Evolutionary conservation across 306 rosid species (phyloP).

Genomic region (Mucuna pruriens): DNA sequence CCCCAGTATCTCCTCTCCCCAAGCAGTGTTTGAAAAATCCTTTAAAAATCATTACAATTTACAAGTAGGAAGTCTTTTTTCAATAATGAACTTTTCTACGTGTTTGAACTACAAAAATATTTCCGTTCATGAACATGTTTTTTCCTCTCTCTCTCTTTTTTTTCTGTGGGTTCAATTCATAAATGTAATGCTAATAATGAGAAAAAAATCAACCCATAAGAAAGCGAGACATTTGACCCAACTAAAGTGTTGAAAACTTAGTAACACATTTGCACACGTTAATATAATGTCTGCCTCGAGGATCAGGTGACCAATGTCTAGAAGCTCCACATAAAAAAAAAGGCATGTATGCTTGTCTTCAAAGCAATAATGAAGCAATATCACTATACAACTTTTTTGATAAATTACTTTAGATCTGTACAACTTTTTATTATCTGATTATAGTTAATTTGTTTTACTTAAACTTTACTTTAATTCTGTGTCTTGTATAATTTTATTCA

Average conservation of each 20-base stretch:
- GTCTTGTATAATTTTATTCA: background rate
- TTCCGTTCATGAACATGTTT: background rate
- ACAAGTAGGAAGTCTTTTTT: background rate
- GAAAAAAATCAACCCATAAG: background rate
- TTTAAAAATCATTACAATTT: too few relatives aligned
- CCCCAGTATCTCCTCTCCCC: background rate
- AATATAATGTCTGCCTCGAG: too few relatives aligned
- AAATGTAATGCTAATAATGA: background rate
- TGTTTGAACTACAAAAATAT: background rate
- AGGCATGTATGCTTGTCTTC: slow-evolving; percentile 36
- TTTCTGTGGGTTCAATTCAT: background rate
- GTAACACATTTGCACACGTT: background rate
- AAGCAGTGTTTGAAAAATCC: background rate
- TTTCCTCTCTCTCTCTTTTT: too few relatives aligned
- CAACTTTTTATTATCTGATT: background rate
- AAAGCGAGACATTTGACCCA: slow-evolving; percentile 7
- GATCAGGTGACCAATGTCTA: background rate
- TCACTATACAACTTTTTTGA: too few relatives aligned
- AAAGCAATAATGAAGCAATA: slow-evolving; percentile 40
- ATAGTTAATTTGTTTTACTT: background rate
- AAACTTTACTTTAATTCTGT: background rate
- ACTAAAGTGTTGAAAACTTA: background rate
- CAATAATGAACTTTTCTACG: background rate
- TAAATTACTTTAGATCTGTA: background rate
- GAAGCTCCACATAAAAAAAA: background rate